Base-by-base conservation (phyloP, 495 filamentous ascomycete genomes). In the Penicillium waksmanii region DNA sequence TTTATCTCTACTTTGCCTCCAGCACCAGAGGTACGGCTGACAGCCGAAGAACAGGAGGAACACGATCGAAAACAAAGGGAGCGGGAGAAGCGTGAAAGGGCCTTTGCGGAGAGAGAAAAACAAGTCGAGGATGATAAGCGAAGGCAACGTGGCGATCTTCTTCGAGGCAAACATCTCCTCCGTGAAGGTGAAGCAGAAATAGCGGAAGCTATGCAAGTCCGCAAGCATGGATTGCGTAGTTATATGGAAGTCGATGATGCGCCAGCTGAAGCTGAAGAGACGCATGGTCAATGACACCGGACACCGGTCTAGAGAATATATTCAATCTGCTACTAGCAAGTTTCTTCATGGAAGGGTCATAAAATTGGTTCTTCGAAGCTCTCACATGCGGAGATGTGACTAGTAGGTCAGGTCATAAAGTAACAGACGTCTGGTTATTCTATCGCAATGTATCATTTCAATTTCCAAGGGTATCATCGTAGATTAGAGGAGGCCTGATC, bases 101-200 rank as follows among this genome's bases (percentile, higher is more conserved):
- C 93, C 3, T 70, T 97, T 49, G 82, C 84, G 49, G 89, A 93
- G 59, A 79, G 93, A 23, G 87, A 94, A 69, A 83, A 82, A 61
- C 76, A 78, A 36, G 91, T 95, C 2, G 80, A 87, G 27, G 89
- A 91, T 67, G 88, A 94, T 64, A 93, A 92, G 70, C 75, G 82
- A 57, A 80, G 79, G 62, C 85, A 89, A 60, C 80, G 83, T 67
- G 83, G 85, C 56, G 86, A 89, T 38, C 71, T 93, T 34, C 73
- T 84, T 42, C 84, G 79, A 59, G 85, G 89, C 40, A 90, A 84
- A 67, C 85, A 85, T 38, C 79, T 86, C 40, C 65, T 96, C 21
- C 73, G 83, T 33, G 90, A 94, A 71, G 91, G 89, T 53, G 90
- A 95, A 71, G 80, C 82, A 43, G 90, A 96, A 69, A 72, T 97